Percentiles rank a stretch among this genome's conserved stretches.
phyloP scores from a whole-genome alignment of 371 early-diverging fungal species.

The Batkoa obscura region DNA sequence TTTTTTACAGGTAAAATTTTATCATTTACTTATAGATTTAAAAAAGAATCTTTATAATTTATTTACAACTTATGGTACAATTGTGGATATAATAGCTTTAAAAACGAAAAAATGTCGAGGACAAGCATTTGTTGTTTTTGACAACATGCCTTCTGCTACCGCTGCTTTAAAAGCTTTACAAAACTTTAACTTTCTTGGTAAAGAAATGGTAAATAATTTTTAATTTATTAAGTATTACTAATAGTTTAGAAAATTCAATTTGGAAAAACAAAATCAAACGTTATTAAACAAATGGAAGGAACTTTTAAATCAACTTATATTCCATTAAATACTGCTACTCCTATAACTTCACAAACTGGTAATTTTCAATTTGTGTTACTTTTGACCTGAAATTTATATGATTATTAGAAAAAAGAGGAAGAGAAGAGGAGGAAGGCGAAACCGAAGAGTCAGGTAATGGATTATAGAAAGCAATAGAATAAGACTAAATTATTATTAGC shows the following conservation, averaged over 20 bases:
- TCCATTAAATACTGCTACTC: neutral
- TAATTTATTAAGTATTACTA: neutral
- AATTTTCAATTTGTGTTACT: neutral
- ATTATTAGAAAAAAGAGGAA: neutral
- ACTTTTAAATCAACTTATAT: neutral
- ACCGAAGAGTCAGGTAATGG: neutral
- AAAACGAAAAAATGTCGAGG: constrained; percentile 64
- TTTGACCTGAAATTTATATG: neutral
- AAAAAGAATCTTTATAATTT: constrained; percentile 44
- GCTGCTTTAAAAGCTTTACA: constrained; percentile 51
- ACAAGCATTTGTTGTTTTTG: constrained; percentile 83
- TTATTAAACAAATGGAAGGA: neutral
- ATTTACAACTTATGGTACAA: constrained; percentile 58
- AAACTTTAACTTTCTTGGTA: constrained; percentile 52
- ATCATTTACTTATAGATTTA: constrained; percentile 25
- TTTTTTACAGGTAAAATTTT: neutral
- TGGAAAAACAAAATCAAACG: constrained; percentile 14
- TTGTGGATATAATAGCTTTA: constrained; percentile 66
- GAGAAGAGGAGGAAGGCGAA: neutral
- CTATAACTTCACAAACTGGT: neutral
- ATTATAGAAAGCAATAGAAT: neutral
- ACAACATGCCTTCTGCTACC: constrained; percentile 49
- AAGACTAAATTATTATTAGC: neutral
- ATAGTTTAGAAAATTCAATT: constrained; percentile 43
- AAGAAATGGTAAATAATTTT: constrained; percentile 36